Evolutionary conservation across 2,329 filamentous ascomycete genomes (phyloP), one percentile per base, ranked within the genome.

Genomic region (Acephala macrosclerotiorum): DNA sequence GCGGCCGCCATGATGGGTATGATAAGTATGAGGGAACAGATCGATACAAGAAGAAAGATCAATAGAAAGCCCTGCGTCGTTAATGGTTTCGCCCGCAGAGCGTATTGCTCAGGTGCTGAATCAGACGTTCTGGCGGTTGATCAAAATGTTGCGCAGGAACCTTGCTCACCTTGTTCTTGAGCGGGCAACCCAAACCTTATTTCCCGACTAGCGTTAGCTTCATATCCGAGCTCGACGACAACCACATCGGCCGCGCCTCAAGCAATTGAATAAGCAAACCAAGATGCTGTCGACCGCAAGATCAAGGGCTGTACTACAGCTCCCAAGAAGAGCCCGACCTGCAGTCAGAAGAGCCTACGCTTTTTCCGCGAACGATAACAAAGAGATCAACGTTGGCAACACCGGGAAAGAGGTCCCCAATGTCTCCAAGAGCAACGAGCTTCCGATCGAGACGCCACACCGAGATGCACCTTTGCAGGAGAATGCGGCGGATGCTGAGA

Each of bases 391-490:
- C 66, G 65, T 67, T 77, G 83, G 87, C 57, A 82, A 81, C 69
- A 77, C 78, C 58, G 78, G 79, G 69, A 77, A 79, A 68, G 73
- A 82, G 71, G 79, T 82, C 70, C 79, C 81, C 56, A 87, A 85
- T 75, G 84, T 89, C 69, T 89, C 87, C 62, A 83, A 82, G 73
- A 88, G 86, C 75, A 90, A 90, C 79, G 86, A 84, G 66, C 77
- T 82, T 20, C 83, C 87, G 20, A 76, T 79, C 26, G 74, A 85
- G 77, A 69, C 84, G 63, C 81, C 82, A 42, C 76, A 78, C n/a
- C 79, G 80, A 69, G 86, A 89, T 73, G 77, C 79, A 47, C 76
- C 82, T 1, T 72, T 90, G 66, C 82, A 86, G 75, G 89, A 91
- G 77, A 79, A 78, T 49, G 80, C 83, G 6, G 81, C 82, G 67